Base-by-base conservation (phyloP, 495 filamentous ascomycete species). In the Sphaerosporella brunnea region DNA sequence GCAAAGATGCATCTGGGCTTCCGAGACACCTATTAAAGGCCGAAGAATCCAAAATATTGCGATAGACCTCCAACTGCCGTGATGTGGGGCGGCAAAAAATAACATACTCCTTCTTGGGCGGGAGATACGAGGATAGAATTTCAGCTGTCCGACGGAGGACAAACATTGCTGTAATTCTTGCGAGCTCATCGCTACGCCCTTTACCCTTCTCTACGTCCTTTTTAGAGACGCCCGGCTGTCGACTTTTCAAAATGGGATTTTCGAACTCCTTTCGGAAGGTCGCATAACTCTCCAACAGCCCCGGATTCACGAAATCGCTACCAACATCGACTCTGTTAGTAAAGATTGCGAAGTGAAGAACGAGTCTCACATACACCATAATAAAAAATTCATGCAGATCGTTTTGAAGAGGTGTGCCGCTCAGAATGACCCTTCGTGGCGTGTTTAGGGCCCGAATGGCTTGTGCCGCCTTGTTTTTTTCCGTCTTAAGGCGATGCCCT, bases 381-480 rank as follows among this genome's bases (percentile, higher is more conserved):
- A 72, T 75, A 58, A 75, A 84, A 64, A 85, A 86, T 52, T 88
- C 82, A 41, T 72, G 73, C 25, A 88, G 62, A 56, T 88, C 82
- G 46, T 87, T 87, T 58, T 87, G 82, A 15, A 87, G 72, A 15
- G 82, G 82, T 0, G 82, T 87, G 0, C 82, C 82, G 3, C 80
- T 82, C 0, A 88, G 66, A 49, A 86, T 79, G 39, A 85, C 64
- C 45, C 80, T 64, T 44, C 74, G 70, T 30, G 70, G 62, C 0
- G 82, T 80, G 52, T 79, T 80, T 2, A 88, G 65, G 0, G 77
- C 73, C 47, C 74, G 74, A 49, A 88, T 85, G 10, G 82, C 82
- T 45, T 75, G 69, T 16, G 79, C 80, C 45, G 78, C 77, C 62
- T 86, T 86, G 59, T 86, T 88, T 57, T 82, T 77, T 11, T 81